A percentile compares a stretch with the other conserved stretches of the same genome.
phyloP scores from a whole-genome alignment of 1,139 yeast species.

The Taphrina sp. region DNA sequence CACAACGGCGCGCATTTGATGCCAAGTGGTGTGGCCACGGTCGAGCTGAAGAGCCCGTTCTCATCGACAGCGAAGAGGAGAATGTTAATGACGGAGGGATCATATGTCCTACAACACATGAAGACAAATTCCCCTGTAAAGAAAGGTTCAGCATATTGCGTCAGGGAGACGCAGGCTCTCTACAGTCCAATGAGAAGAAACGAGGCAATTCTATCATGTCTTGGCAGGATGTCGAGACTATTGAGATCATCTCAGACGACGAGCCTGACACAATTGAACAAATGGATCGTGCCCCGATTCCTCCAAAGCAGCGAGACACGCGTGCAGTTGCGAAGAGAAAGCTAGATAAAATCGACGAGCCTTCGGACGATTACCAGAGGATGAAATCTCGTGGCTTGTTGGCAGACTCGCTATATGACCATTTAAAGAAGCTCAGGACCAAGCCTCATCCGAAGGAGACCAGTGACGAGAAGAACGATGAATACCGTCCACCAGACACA shows the following conservation, averaged over 20 bases:
- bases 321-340: neutral
- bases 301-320: neutral
- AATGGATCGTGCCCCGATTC: neutral
- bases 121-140: neutral
- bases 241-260: conserved; percentile 18
- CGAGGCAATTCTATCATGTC: no score
- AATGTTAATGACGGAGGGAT: neutral
- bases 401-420: conserved; percentile 18
- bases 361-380: conserved; percentile 2
- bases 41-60: conserved; percentile 20
- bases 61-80: conserved; percentile 26
- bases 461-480: neutral
- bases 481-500: neutral
- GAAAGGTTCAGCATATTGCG: neutral
- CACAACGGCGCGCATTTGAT: conserved; percentile 61
- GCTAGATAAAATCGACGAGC: neutral
- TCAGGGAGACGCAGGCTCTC: neutral
- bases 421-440: conserved; percentile 12
- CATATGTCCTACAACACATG: neutral
- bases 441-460: neutral
- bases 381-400: conserved; percentile 22
- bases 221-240: neutral
- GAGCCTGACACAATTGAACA: neutral
- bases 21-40: conserved; percentile 54
- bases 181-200: neutral